phyloP scores from a whole-genome alignment of 208 protist species.

The Leishmania lainsoni region DNA sequence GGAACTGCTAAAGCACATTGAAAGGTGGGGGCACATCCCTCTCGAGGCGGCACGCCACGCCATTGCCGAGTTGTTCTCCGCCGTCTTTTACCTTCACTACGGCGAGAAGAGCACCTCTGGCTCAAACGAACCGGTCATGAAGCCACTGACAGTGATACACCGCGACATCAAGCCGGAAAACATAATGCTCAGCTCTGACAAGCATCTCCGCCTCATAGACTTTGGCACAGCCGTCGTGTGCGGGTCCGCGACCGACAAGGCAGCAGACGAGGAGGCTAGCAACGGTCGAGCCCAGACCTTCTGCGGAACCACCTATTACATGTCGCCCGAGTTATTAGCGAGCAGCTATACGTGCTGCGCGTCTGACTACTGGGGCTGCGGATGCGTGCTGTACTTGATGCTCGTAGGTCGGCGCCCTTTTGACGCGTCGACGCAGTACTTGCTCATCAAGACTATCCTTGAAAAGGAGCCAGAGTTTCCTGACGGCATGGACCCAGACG shows the following conservation, averaged over 20 bases:
- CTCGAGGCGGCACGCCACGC: conserved; percentile 82
- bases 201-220: conserved; percentile 96
- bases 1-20: conserved; percentile 80
- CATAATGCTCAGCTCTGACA: conserved; percentile 90
- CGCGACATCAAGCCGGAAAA: conserved; percentile 97
- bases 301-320: conserved; percentile 93
- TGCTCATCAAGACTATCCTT: conserved; percentile 89
- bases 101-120: conserved; percentile 42
- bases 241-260: conserved; percentile 65
- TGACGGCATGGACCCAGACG: conserved; percentile 64
- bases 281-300: conserved; percentile 83
- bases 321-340: conserved; percentile 93
- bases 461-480: conserved; percentile 82
- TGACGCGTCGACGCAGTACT: conserved; percentile 84
- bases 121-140: conserved; percentile 16
- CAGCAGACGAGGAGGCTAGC: conserved; percentile 58
- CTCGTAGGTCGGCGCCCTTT: conserved; percentile 87
- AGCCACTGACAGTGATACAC: conserved; percentile 89
- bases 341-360: conserved; percentile 92
- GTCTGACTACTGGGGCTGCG: conserved; percentile 94
- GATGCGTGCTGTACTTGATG: conserved; percentile 94
- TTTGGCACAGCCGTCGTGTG: conserved; percentile 94
- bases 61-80: conserved; percentile 94
- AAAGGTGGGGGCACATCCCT: conserved; percentile 56
- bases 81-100: conserved; percentile 95